Evolutionary conservation across 2,329 filamentous ascomycete species (phyloP), one percentile per base, ranked within the genome.

Genomic region (Monilinia fructicola): DNA sequence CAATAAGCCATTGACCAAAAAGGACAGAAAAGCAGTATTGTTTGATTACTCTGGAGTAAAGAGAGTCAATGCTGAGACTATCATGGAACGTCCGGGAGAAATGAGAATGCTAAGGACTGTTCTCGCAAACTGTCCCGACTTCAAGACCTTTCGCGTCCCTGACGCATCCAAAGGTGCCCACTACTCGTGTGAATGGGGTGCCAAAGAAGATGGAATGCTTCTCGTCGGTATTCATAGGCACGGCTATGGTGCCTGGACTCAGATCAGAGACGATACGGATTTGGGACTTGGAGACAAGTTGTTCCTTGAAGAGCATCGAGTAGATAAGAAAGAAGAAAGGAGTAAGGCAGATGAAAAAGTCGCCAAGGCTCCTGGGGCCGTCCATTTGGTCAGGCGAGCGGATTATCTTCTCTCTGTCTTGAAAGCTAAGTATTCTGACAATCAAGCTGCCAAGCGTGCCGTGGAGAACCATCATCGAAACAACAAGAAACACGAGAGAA

Each of bases 351-450:
- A 92, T 23, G 80, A 86, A 70, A 87, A 87, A 73, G 83, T 83
- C 23, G 91, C 91, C 46, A 96, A 96, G 74, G 96, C 94, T 3
- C 95, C 95, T 4, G 95, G 95, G n/a, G 94, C 95, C 28, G 95
- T 99, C 38, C 95, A 99, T 76, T 87, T 99, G 54, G 94, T 98
- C 64, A 92, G 95, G 58, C 90, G 95, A 67, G 91, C 94, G 12
- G 95, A 98, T 75, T 99, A 99, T 76, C 85, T 99, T 18, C 84
- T 99, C 52, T 97, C 93, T n/a, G 93, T 99, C 1, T 81, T 99
- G 68, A 92, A 94, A 76, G 92, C 87, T 16, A 88, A 96, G 75
- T 92, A 96, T 78, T 90, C 88, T 2, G 87, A 87, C 69, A 91
- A 96, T 74, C 84, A 85, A 40, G 86, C 86, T 26, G 90, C 90